Base-by-base conservation (phyloP, 2,329 filamentous ascomycete species). In the Ceratocystiopsis minuta region DNA sequence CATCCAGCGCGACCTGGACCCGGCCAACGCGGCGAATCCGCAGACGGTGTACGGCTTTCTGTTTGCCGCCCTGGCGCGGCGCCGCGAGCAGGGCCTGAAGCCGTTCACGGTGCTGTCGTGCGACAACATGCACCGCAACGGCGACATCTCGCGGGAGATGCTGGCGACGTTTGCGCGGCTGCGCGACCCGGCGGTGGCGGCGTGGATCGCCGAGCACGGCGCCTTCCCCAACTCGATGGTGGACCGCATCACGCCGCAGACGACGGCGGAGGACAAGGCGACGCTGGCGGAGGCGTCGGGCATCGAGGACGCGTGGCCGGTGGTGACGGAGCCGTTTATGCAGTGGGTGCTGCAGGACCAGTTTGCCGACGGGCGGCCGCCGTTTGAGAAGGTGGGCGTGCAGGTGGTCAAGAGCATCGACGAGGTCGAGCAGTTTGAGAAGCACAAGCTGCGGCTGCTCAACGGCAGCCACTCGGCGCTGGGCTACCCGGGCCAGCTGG, bases 71-170 rank as follows among this genome's bases (percentile, higher is more conserved):
- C 56, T 70, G 43, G 63, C 57, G 15, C 56, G 60, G 40, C 67
- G 67, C 39, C 57, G 62, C 50, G 50, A 55, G 42, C 54, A 59
- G 37, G 66, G 66, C 3, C 60, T 67, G 38, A 63, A 61, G 52
- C 67, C 67, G 37, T 70, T 70, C 54, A 70, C 67, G 47, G 66
- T 70, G 28, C 50, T 70, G 51, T 70, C 67, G 4, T 70, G 67
- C 52, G 67, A 70, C 53, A 70, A 70, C 57, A 70, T 70, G 66
- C 66, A 69, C 57, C 67, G 67, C 59, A 70, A 70, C 53, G 67
- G 67, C 42, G 56, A 62, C 52, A 70, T 70, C 54, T 66, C 65
- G 6, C 64, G 65, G 33, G 50, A 59, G 53, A 70, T 70, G 67
- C 63, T 70, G 33, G 51, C 57, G 47, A 62, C 66, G 2, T 70